Evolutionary conservation across 768 basidiomycete species (phyloP).

Genomic region (Brasilioporus rufonigricans): DNA sequence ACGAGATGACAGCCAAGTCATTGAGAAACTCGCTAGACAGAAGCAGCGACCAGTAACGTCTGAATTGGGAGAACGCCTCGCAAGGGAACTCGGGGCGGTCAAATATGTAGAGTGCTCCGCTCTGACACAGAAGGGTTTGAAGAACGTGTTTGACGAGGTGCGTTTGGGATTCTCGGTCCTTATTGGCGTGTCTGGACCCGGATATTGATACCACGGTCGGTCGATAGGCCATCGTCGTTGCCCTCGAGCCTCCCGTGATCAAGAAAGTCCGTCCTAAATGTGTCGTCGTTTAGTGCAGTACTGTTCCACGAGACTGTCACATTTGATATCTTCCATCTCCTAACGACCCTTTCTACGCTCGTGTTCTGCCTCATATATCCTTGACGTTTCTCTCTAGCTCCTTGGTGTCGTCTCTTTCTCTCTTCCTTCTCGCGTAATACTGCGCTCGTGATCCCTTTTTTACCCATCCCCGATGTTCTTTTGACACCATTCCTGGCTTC

Average conservation of each 20-base stretch:
- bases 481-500: constrained; percentile 16
- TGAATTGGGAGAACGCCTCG: constrained; percentile 91
- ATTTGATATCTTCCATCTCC: constrained; percentile 33
- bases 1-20: constrained; percentile 88
- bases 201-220: constrained; percentile 10
- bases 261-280: constrained; percentile 79
- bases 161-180: constrained; percentile 28
- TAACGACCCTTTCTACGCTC: constrained; percentile 34
- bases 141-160: constrained; percentile 99
- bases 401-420: constrained; percentile 22
- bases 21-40: constrained; percentile 94
- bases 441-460: constrained; percentile 23
- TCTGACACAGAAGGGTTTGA: constrained; percentile 97
- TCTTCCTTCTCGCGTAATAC: constrained; percentile 17
- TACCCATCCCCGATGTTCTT: constrained; percentile 25
- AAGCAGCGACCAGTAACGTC: constrained; percentile 90
- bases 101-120: constrained; percentile 99
- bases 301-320: constrained; percentile 26
- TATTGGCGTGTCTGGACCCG: not conserved
- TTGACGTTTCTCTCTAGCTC: constrained; percentile 26
- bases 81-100: constrained; percentile 96
- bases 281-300: constrained; percentile 70
- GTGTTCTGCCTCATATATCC: constrained; percentile 36
- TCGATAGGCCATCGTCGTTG: constrained; percentile 88
- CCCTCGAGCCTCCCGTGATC: constrained; percentile 93